These are phyloP conservation scores for Xerocomellus chrysenteron DNA, from an alignment of 768 basidiomycete species.

Conservation along the genomic window DNA sequence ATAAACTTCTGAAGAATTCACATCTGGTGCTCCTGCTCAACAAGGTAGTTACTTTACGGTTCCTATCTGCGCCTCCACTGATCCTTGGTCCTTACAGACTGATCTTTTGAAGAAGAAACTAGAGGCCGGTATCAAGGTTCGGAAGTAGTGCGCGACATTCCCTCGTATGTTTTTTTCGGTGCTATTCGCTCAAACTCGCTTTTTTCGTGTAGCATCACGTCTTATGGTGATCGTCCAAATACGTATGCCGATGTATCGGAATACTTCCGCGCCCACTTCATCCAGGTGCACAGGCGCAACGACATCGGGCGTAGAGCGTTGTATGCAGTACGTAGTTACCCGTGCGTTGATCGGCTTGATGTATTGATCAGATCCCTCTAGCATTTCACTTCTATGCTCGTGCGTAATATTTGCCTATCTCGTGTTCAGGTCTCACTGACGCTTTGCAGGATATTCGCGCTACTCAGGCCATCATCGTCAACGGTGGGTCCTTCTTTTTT, in stretches of 20 bases:
- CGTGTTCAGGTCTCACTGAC: not conserved
- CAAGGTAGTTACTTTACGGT: constrained; percentile 48
- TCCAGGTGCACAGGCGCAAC: constrained; percentile 68
- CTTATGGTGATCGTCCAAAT: constrained; percentile 72
- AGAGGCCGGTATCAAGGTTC: constrained; percentile 62
- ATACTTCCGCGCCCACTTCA: constrained; percentile 85
- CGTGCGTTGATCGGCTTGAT: not conserved
- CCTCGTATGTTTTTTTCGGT: not conserved
- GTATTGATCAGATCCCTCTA: constrained; percentile 26
- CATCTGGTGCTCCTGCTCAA: constrained; percentile 77
- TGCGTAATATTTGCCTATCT: constrained; percentile 27
- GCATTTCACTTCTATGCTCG: constrained; percentile 75
- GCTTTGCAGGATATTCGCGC: constrained; percentile 57
- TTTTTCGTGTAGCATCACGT: constrained; percentile 57
- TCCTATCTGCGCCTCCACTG: not conserved
- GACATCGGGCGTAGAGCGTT: constrained; percentile 58
- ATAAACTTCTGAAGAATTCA: constrained; percentile 68
- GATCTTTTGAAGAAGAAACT: constrained; percentile 76
- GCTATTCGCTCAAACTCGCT: not conserved
- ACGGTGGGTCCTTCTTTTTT: constrained; percentile 42
- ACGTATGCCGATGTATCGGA: constrained; percentile 67
- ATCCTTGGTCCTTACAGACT: constrained; percentile 40
- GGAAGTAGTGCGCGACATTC: constrained; percentile 63
- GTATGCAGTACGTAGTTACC: constrained; percentile 53
- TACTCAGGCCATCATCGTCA: constrained; percentile 63